A percentile compares a stretch with the other conserved stretches of the same genome.
Conservation (phyloP, 768 basidiomycete genomes). For the Mycena capillaripes region DNA sequence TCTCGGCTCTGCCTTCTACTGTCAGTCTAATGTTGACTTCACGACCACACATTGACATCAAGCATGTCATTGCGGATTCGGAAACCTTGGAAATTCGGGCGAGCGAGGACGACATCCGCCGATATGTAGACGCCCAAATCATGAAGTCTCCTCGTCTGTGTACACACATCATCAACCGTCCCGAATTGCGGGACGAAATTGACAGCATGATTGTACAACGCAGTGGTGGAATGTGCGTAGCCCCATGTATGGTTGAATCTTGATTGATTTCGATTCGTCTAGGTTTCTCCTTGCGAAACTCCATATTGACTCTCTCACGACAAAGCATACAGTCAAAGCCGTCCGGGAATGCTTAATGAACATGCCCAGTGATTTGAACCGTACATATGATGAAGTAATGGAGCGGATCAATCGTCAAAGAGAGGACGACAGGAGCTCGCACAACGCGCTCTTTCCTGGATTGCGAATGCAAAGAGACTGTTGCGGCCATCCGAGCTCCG, state of each 20-base stretch:
- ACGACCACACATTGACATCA: slow-evolving; percentile 1
- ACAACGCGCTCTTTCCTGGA: neutral
- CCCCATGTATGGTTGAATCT: neutral
- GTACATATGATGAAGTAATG: slow-evolving; percentile 10
- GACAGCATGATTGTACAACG: neutral
- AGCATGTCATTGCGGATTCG: neutral
- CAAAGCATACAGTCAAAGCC: slow-evolving; percentile 2
- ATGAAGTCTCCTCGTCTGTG: neutral
- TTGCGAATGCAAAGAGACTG: neutral
- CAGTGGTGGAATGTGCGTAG: slow-evolving; percentile 13
- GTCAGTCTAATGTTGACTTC: neutral
- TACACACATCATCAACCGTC: neutral
- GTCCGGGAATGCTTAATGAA: neutral
- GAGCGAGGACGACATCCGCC: slow-evolving; percentile 9
- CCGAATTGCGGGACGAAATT: slow-evolving; percentile 1
- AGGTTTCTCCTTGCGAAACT: slow-evolving; percentile 17
- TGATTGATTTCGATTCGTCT: neutral
- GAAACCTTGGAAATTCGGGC: neutral
- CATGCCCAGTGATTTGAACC: neutral
- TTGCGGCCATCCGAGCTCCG: neutral
- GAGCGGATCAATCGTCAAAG: slow-evolving; percentile 5
- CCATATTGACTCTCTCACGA: slow-evolving; percentile 8
- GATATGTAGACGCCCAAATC: slow-evolving; percentile 5
- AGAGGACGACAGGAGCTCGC: slow-evolving; percentile 4
- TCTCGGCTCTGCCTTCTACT: neutral